Evolutionary conservation across 2,329 filamentous ascomycete genomes (phyloP), one percentile per base, ranked within the genome.

Genomic region (Remersonia thermophila): DNA sequence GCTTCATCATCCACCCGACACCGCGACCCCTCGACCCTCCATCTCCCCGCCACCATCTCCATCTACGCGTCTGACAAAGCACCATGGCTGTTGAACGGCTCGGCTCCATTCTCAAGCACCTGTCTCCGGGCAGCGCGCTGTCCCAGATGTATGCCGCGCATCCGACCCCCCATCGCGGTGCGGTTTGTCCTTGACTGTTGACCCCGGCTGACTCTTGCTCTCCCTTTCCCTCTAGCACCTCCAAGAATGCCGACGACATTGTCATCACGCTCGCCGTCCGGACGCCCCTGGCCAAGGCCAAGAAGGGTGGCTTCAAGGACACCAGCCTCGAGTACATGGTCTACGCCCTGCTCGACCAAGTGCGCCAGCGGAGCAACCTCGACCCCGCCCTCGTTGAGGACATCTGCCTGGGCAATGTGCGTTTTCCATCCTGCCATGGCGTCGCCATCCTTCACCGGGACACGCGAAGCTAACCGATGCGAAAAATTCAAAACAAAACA

Each of bases 281-380:
- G 38, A 95, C 89, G 18, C 86, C 91, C 1, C 71, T 98, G 44
- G 71, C 80, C 55, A 96, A 95, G 66, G 86, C 74, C 35, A 71
- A 71, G 58, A 95, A 94, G 71, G 89, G 91, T 47, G 85, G 86
- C 29, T 82, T 98, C 69, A 96, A 95, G 68, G 89, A 98, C 59
- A 93, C 86, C 5, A 73, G 72, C 28, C 74, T 96, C 44, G 91
- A 98, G 60, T 89, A 80, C 60, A 68, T 98, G 39, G 59, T 93
- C 42, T 85, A 86, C 56, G 77, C 85, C 41, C 67, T 94, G 33
- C 65, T 96, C 49, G 83, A 91, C 66, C 69, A 86, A 57, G 71
- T 83, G 35, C 61, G 76, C 38, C 67, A 78, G 46, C 78, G 79
- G 53, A 79, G 80, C 44, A 83, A 80, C 39, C 62, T 95, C 35